These are phyloP conservation scores for Erucastrum elatum DNA, from an alignment of 345 rosid species.

Conservation along the genomic window DNA sequence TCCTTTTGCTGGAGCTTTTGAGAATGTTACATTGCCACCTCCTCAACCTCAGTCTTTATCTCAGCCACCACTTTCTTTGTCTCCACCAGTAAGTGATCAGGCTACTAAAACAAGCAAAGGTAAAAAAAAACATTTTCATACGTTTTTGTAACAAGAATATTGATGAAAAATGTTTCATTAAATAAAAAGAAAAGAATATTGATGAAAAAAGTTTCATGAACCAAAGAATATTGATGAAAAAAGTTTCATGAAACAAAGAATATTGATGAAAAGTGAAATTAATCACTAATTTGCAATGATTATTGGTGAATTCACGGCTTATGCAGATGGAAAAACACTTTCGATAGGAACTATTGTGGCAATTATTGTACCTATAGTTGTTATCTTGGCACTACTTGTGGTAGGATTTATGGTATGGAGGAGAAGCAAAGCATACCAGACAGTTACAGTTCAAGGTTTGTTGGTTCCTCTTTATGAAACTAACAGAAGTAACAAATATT, in stretches of 20 bases:
- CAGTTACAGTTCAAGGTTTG: slow-evolving; percentile 17
- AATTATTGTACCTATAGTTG: neutral
- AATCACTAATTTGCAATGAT: neutral
- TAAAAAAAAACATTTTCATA: neutral
- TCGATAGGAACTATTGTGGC: neutral
- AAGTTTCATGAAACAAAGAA: too few relatives aligned
- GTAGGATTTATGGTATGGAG: neutral
- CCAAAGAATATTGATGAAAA: too few relatives aligned
- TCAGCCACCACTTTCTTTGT: slow-evolving; percentile 6
- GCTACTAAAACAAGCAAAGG: slow-evolving; percentile 6
- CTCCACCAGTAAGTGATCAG: neutral
- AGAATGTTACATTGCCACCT: slow-evolving; percentile 11
- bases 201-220: too few relatives aligned
- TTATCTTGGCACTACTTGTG: neutral
- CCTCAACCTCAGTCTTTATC: neutral
- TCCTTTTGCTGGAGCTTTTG: slow-evolving; percentile 34
- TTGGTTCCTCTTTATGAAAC: neutral
- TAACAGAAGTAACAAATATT: neutral
- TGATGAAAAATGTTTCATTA: neutral
- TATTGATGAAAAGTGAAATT: neutral
- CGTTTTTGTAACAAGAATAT: neutral
- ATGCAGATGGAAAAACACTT: neutral
- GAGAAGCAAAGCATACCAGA: slow-evolving; percentile 1
- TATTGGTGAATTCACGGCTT: neutral
- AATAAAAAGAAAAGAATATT: too few relatives aligned